Evolutionary conservation across 768 basidiomycete genomes (phyloP), one percentile per base, ranked within the genome.

Genomic region (Trametes gibbosa): DNA sequence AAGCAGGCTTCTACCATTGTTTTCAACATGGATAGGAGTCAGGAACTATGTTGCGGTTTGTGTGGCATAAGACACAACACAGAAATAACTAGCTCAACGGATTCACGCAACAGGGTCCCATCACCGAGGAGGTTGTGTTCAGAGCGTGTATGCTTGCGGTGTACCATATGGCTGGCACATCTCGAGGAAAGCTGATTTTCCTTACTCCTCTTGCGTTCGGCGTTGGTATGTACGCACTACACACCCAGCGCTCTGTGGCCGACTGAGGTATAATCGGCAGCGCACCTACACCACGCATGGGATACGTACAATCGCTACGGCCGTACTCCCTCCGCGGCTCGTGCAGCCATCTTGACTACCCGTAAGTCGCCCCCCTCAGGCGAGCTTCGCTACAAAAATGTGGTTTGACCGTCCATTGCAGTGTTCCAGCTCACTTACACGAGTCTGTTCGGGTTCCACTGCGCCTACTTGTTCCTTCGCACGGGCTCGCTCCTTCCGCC

Each of bases 71-170:
- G 9, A 2, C 21, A 54, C 24, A 25, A 61, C 47, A 37, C 3
- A 16, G 39, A 12, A n/a, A 42, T 14, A 14, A 5, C 5, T 13
- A 8, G 9, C 19, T 24, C 6, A 6, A 24, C 1, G 35, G 4
- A n/a, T 21, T 16, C 14, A 8, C 29, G 59, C n/a, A 45, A n/a
- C 50, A 95, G 93, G 95, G 82, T 3, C 96, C 96, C 0, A 72
- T 95, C 34, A 95, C 95, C 0, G 96, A 99, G 74, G 96, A 98
- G 72, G 58, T 97, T 24, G 90, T 92, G 8, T 98, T 97, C 70
- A 79, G 97, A 25, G 85, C 90, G 0, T 95, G 92, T 69, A 81
- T 96, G 27, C 76, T 97, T 19, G 76, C 87, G 2, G 79, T 86
- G 8, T 89, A 91, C 64, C 78, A 85, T 55, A 79, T 96, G 50